Percentiles rank a stretch among this genome's conserved stretches.
Conservation (phyloP, 805 yeast species). For the Schwanniomyces polymorphus region DNA sequence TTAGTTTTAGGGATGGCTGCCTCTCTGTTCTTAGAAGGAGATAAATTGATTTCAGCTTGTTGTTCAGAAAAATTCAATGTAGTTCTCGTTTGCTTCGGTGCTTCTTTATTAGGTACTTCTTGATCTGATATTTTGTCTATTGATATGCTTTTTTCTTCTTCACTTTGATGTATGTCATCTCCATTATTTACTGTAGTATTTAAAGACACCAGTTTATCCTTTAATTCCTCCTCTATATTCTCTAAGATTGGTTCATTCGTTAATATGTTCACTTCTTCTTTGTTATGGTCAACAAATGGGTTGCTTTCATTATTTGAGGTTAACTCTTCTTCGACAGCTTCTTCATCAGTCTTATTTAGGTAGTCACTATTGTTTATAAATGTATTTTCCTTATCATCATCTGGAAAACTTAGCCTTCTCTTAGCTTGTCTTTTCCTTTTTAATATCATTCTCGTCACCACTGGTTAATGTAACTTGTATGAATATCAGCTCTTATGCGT, state of each 20-base stretch:
- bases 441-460: slow-evolving; percentile 1
- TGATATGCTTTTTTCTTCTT: not conserved
- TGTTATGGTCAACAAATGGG: not conserved
- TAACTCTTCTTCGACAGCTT: not conserved
- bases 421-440: slow-evolving; percentile 7
- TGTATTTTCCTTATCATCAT: slow-evolving; percentile 20
- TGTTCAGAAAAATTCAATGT: slow-evolving; percentile 29
- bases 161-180: not conserved
- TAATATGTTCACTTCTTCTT: not conserved
- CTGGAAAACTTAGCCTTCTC: not conserved
- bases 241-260: not conserved
- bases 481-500: not conserved
- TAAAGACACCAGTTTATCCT: not conserved
- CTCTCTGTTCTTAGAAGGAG: slow-evolving; percentile 31
- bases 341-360: not conserved
- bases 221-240: not conserved
- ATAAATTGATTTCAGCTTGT: slow-evolving; percentile 20
- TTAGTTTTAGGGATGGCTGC: slow-evolving; percentile 6
- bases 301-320: not conserved
- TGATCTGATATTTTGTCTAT: not conserved
- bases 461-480: not conserved
- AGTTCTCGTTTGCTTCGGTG: not conserved
- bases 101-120: not conserved
- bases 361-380: slow-evolving; percentile 44
- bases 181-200: not conserved